A percentile compares a stretch with the other conserved stretches of the same genome.
Evolutionary conservation across 331 rosid genomes (phyloP).

Genomic region (Acacia concinna): DNA sequence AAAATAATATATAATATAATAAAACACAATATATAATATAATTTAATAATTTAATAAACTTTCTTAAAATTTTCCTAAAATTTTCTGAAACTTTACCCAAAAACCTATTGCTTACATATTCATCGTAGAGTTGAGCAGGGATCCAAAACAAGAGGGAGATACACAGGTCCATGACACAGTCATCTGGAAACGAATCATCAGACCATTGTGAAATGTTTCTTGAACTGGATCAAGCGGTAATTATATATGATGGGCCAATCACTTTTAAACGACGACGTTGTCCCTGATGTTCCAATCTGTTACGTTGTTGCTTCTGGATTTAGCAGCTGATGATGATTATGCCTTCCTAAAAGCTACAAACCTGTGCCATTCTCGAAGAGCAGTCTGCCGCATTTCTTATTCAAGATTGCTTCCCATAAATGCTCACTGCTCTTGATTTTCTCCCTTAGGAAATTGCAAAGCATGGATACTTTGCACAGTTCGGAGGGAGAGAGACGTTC

Average conservation of each 20-base stretch:
- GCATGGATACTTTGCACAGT: neutral
- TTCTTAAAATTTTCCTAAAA: too few species aligned
- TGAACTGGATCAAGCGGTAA: neutral
- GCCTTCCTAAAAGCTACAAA: neutral
- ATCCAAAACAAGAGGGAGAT: neutral
- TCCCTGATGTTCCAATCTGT: neutral
- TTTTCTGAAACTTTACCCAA: too few species aligned
- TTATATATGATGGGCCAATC: constrained; percentile 8
- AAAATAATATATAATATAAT: too few species aligned
- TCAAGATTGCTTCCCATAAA: neutral
- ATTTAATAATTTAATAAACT: too few species aligned
- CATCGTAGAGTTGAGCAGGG: neutral
- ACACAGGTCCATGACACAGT: neutral
- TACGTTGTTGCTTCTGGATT: neutral
- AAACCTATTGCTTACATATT: neutral
- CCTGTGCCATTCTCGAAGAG: neutral
- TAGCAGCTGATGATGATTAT: neutral
- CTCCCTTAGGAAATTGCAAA: neutral
- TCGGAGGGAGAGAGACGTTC: neutral
- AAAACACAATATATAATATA: too few species aligned
- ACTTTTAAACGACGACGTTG: neutral
- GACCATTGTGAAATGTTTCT: neutral
- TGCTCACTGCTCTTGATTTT: neutral
- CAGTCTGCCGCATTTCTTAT: neutral
- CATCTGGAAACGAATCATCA: neutral